Evolutionary conservation across 805 yeast species (phyloP).

Genomic region (Saturnispora quitensis): DNA sequence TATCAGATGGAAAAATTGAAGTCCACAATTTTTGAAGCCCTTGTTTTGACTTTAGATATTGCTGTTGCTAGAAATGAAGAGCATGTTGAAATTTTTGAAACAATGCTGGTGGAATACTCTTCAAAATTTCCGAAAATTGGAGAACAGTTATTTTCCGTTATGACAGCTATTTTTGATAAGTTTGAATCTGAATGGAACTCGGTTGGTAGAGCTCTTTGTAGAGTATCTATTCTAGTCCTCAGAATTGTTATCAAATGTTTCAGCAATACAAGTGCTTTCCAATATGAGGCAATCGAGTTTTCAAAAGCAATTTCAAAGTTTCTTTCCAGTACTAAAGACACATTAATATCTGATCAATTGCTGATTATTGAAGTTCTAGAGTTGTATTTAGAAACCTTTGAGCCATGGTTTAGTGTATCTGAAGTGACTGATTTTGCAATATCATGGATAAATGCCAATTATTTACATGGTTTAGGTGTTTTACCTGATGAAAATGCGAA

Average conservation of each 20-base stretch:
- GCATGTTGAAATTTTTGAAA: conserved; percentile 47
- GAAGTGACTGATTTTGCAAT: conserved; percentile 35
- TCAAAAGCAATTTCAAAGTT: conserved; percentile 33
- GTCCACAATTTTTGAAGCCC: conserved; percentile 39
- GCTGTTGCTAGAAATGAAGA: conserved; percentile 60
- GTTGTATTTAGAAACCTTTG: conserved; percentile 39
- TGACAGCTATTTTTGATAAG: conserved; percentile 38
- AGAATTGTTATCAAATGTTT: conserved; percentile 28
- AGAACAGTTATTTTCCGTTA: conserved; percentile 35
- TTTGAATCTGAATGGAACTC: conserved; percentile 52
- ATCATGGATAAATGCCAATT: conserved; percentile 43
- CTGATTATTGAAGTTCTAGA: conserved; percentile 52
- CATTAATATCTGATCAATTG: conserved; percentile 53
- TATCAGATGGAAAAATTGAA: conserved; percentile 21
- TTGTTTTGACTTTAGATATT: conserved; percentile 52
- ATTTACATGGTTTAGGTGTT: conserved; percentile 46
- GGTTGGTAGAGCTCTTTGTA: conserved; percentile 54
- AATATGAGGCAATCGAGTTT: conserved; percentile 21
- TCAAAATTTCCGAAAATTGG: conserved; percentile 42
- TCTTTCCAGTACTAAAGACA: conserved; percentile 36
- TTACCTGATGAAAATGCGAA: conserved; percentile 24
- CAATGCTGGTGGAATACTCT: conserved; percentile 31
- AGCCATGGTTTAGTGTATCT: conserved; percentile 29
- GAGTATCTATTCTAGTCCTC: conserved; percentile 45
- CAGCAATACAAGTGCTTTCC: conserved; percentile 9